Evolutionary conservation across 176 grass and related monocot species (phyloP).

Genomic region (Pharus latifolius): DNA sequence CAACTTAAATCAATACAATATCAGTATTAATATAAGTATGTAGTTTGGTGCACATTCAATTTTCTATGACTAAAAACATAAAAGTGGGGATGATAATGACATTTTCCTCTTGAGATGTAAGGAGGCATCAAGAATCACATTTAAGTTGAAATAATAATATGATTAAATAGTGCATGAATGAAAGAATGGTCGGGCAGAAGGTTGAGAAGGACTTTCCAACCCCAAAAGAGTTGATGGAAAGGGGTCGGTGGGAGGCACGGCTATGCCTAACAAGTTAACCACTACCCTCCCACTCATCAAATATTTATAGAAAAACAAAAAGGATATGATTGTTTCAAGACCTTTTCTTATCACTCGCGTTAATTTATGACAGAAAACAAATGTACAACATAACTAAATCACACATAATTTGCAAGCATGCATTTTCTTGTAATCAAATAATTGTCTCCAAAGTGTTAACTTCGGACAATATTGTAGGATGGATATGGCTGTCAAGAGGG

Average conservation of each 20-base stretch:
- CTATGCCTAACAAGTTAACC: conserved; percentile 27
- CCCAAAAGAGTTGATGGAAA: conserved; percentile 4
- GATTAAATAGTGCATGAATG: conserved; percentile 12
- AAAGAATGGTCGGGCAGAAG: conserved; percentile 32
- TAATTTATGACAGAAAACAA: background rate
- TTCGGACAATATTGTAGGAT: too few species aligned
- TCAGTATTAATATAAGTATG: too few species aligned
- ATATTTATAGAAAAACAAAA: background rate
- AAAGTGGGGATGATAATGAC: background rate
- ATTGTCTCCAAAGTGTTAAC: too few species aligned
- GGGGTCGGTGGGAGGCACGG: conserved; percentile 15
- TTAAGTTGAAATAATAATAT: background rate
- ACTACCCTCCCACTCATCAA: conserved; percentile 30
- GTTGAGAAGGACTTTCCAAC: conserved; percentile 77
- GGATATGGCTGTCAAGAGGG: too few species aligned
- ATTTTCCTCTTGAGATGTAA: background rate
- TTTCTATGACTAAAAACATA: background rate
- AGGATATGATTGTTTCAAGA: background rate
- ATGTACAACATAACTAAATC: background rate
- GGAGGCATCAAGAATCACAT: background rate
- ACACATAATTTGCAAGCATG: too few species aligned
- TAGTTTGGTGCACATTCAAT: conserved; percentile 6
- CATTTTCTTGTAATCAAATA: background rate
- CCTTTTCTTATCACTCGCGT: background rate
- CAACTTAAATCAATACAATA: background rate